Conservation (phyloP, 305 asterid genomes). For the Striga hermonthica region DNA sequence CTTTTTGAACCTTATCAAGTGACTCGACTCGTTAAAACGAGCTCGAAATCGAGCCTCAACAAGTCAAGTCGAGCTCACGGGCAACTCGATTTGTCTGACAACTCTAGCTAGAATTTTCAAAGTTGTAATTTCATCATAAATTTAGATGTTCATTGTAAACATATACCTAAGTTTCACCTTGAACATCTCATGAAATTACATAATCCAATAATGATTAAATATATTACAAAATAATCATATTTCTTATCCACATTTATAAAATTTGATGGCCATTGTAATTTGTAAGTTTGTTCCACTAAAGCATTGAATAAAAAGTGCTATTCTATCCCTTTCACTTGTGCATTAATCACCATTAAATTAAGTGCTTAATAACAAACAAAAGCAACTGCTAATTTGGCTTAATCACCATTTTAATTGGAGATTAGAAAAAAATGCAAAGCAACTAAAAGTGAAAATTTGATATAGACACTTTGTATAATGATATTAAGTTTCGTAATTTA, state of each 20-base stretch:
- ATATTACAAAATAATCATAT: too few species aligned
- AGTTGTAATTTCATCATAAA: too few species aligned
- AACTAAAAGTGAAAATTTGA: background rate
- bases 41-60: too few species aligned
- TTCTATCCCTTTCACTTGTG: background rate
- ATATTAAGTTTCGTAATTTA: background rate
- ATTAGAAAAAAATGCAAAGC: conserved; percentile 1
- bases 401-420: background rate
- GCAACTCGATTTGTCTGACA: too few species aligned
- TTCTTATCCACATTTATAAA: background rate
- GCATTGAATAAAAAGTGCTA: background rate
- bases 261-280: background rate
- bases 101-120: too few species aligned
- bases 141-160: too few species aligned
- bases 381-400: background rate
- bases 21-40: too few species aligned
- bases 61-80: too few species aligned
- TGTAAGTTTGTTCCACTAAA: background rate
- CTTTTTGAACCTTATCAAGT: too few species aligned
- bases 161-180: too few species aligned
- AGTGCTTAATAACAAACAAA: background rate
- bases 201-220: too few species aligned
- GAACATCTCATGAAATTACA: background rate
- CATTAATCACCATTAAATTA: background rate
- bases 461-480: background rate